These are phyloP conservation scores for Sporothrix humicola DNA, from an alignment of 2,329 filamentous ascomycete genomes.

Conservation along the genomic window DNA sequence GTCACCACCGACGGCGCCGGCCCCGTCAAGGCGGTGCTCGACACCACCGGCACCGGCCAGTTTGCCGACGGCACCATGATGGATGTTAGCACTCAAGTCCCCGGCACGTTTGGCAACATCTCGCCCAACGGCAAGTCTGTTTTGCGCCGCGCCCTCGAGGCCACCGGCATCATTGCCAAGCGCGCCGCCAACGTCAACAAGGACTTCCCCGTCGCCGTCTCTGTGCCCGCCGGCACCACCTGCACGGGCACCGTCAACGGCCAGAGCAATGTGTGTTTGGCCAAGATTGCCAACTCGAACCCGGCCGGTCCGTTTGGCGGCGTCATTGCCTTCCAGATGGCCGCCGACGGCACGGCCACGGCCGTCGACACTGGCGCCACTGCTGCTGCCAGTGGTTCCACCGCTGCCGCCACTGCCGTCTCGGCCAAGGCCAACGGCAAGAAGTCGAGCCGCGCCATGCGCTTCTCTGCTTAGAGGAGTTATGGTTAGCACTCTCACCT, in stretches of 20 bases:
- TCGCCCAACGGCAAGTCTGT: constrained; percentile 33
- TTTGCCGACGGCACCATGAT: constrained; percentile 44
- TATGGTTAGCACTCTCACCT: neutral
- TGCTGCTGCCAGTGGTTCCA: constrained; percentile 25
- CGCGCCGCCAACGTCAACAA: constrained; percentile 41
- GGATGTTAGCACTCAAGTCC: constrained; percentile 46
- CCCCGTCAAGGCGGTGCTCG: constrained; percentile 48
- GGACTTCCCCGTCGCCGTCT: constrained; percentile 45
- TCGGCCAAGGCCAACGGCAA: constrained; percentile 19
- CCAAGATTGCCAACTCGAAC: constrained; percentile 53
- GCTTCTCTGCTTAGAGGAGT: neutral
- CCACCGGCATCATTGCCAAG: constrained; percentile 37
- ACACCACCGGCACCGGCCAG: constrained; percentile 46
- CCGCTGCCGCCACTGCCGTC: constrained; percentile 20
- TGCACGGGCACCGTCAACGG: constrained; percentile 48
- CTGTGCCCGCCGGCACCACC: constrained; percentile 48
- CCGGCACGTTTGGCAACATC: constrained; percentile 47
- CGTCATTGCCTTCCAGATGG: constrained; percentile 50
- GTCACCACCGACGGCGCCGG: constrained; percentile 52
- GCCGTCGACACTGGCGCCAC: neutral
- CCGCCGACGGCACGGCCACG: constrained; percentile 32
- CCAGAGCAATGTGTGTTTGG: constrained; percentile 48
- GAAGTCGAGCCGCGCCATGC: neutral
- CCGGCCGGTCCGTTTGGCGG: constrained; percentile 51
- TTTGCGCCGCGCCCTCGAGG: constrained; percentile 33